A percentile compares a stretch with the other conserved stretches of the same genome.
phyloP scores from a whole-genome alignment of 2,329 filamentous ascomycete species.

The Rutstroemia sydowiana region DNA sequence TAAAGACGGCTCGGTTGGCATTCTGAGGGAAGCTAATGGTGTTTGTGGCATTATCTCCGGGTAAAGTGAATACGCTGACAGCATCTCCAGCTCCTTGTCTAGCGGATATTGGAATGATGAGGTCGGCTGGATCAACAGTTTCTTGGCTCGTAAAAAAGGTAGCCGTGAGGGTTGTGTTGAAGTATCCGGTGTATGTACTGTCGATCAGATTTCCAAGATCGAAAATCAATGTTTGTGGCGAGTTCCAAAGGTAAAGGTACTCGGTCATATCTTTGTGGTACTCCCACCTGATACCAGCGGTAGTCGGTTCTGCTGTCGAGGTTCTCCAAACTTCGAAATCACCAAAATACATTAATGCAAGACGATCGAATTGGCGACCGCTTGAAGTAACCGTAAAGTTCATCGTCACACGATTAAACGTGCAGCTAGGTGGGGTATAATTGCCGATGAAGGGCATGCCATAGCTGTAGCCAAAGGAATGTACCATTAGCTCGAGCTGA shows the following conservation, averaged over 20 bases:
- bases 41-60: conserved; percentile 52
- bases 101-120: conserved; percentile 61
- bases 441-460: conserved; percentile 62
- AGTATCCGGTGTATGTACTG: conserved; percentile 62
- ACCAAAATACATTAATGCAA: conserved; percentile 68
- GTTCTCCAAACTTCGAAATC: conserved; percentile 78
- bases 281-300: conserved; percentile 64
- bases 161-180: conserved; percentile 67
- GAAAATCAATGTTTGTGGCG: conserved; percentile 68
- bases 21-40: conserved; percentile 58
- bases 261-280: conserved; percentile 74
- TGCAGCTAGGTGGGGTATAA: conserved; percentile 60
- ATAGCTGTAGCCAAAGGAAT: conserved; percentile 67
- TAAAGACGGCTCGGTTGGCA: conserved; percentile 61
- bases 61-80: conserved; percentile 62
- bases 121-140: conserved; percentile 46
- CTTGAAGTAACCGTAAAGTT: conserved; percentile 67
- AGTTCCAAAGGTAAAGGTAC: conserved; percentile 60
- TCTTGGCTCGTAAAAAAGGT: conserved; percentile 54
- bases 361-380: conserved; percentile 69
- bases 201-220: conserved; percentile 70
- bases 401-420: conserved; percentile 67
- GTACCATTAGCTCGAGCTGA: conserved; percentile 56
- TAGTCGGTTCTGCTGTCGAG: conserved; percentile 71
- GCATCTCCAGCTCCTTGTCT: conserved; percentile 40